Base-by-base conservation (phyloP, 2,329 filamentous ascomycete genomes). In the Cladosporium austrohemisphaericum region DNA sequence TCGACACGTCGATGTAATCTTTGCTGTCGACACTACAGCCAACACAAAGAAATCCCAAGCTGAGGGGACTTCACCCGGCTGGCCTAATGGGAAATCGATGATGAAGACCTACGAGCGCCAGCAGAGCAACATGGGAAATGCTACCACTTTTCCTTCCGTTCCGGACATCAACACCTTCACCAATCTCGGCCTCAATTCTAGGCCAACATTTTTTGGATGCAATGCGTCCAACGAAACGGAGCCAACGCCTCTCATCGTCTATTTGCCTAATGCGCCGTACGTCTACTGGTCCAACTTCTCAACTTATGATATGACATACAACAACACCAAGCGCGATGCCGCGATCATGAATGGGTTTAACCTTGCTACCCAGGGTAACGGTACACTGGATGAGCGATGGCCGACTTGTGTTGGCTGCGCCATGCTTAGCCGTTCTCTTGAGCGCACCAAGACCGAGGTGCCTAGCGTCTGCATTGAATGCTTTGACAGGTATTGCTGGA, bases 321-420 rank as follows among this genome's bases (percentile, higher is more conserved):
- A 78, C 25, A 69, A 80, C 58, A 68, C 64, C 1, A 69, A 88
- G 69, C 86, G 92, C 54, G 81, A 95, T 64, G 77, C 78, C 54
- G 87, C 95, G 63, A 88, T 98, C 61, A 68, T 80, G 57, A 97
- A 98, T 70, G 92, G 89, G 14, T 93, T 86, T 71, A 80, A 93
- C 58, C 80, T 85, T 14, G 91, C 80, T 2, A 96, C 91, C 0
- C 84, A 86, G 74, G 88, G 80, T 44, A 96, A 97, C 70, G 80
- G 77, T 41, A 91, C 88, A 0, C 64, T 84, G 3, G 85, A 94
- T 64, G 19, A 25, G 8, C 59, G 69, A 3, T 98, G 93, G 92
- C 76, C 85, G 0, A 76, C 81, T 1, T 98, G 92, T 60, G 85
- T 95, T 4, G 89, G 84, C 18, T 98, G 93, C 68, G 93, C 92